These are phyloP conservation scores for Polyplosphaeria fusca DNA, from an alignment of 495 filamentous ascomycete species.

Conservation along the genomic window DNA sequence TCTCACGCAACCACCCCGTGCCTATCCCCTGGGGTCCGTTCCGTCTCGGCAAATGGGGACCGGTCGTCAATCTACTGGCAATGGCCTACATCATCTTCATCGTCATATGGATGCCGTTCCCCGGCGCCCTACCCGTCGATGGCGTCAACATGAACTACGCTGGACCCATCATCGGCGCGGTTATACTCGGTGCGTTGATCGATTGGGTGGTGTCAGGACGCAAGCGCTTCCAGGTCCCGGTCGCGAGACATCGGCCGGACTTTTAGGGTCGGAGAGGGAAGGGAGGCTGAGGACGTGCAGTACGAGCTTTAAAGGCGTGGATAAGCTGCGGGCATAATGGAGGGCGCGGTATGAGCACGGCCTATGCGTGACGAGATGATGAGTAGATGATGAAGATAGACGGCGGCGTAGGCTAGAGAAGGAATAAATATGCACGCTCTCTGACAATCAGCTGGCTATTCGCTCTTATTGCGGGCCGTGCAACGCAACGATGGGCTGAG, in stretches of 20 bases:
- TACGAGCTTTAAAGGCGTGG: no score
- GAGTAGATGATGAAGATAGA: no score
- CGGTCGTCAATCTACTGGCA: conserved; percentile 46
- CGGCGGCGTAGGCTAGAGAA: no score
- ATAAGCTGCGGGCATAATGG: no score
- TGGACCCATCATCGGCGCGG: conserved; percentile 28
- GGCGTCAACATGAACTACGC: conserved; percentile 51
- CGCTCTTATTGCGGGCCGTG: no score
- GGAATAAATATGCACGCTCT: no score
- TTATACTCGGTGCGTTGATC: conserved; percentile 26
- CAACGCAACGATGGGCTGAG: no score
- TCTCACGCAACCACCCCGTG: conserved; percentile 34
- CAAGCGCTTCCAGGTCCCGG: conserved; percentile 31
- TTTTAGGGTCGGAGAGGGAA: no score
- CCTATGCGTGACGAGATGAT: no score
- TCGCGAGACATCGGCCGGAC: conserved; percentile 17
- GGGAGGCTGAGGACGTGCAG: no score
- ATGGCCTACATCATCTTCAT: conserved; percentile 46
- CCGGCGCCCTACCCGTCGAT: conserved; percentile 43
- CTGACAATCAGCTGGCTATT: no score
- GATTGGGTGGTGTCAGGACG: conserved; percentile 34
- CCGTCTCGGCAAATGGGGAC: conserved; percentile 38
- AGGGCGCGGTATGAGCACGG: no score
- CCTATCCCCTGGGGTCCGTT: conserved; percentile 30
- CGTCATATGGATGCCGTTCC: conserved; percentile 48